Conservation (phyloP, 2,329 filamentous ascomycete genomes). For the Polytolypa hystricis region DNA sequence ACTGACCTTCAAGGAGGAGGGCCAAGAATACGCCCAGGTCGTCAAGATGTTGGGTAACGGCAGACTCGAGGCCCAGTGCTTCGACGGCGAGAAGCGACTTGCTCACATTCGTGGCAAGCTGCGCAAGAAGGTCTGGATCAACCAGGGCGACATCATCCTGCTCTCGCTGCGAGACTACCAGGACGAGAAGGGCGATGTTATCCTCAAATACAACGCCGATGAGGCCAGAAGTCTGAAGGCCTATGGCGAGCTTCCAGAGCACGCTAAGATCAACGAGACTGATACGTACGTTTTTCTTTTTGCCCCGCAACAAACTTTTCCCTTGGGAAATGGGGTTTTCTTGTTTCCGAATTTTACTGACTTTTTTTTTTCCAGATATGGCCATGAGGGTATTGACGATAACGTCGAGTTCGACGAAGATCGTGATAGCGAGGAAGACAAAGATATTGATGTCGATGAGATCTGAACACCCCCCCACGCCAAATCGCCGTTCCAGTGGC, state of each 20-base stretch:
- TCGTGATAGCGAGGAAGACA: constrained; percentile 51
- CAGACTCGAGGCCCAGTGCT: constrained; percentile 84
- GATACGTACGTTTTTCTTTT: constrained; percentile 57
- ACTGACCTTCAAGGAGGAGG: constrained; percentile 97
- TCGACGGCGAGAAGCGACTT: constrained; percentile 80
- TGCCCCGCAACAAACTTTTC: too few species aligned
- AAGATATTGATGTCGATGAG: constrained; percentile 90
- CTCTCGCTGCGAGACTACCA: constrained; percentile 85
- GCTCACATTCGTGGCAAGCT: constrained; percentile 90
- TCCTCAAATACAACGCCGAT: constrained; percentile 91
- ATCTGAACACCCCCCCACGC: constrained; percentile 50
- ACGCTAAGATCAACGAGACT: constrained; percentile 99
- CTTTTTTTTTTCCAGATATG: constrained; percentile 30
- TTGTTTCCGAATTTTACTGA: constrained; percentile 1
- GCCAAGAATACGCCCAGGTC: constrained; percentile 82
- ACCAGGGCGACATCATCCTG: constrained; percentile 90
- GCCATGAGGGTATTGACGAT: constrained; percentile 86
- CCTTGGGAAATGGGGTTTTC: too few species aligned
- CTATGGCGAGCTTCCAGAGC: constrained; percentile 93
- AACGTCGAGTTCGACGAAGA: constrained; percentile 99
- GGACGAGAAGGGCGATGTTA: constrained; percentile 86
- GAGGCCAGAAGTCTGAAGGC: constrained; percentile 92
- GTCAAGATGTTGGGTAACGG: constrained; percentile 96
- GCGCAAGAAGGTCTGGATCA: constrained; percentile 99
- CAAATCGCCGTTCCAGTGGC: background rate